A percentile compares a stretch with the other conserved stretches of the same genome.
These are phyloP conservation scores for Penicillium brasilianum DNA, from an alignment of 2,329 filamentous ascomycete genomes.

Conservation along the genomic window DNA sequence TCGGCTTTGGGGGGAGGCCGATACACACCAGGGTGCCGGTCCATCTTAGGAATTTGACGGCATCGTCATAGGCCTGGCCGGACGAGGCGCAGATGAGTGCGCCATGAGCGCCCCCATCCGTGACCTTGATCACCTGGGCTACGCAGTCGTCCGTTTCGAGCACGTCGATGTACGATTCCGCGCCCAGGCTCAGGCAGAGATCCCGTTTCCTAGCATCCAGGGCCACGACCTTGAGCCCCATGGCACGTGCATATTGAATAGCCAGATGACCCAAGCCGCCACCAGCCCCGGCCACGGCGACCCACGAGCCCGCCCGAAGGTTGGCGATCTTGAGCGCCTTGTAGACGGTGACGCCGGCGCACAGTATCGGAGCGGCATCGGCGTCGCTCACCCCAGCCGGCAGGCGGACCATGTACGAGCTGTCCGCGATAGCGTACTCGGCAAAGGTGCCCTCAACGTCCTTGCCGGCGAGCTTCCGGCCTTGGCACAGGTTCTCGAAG, in stretches of 20 bases:
- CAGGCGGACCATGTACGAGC: slow-evolving; percentile 24
- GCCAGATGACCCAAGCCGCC: slow-evolving; percentile 40
- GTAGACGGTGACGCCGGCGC: slow-evolving; percentile 32
- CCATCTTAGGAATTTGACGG: slow-evolving; percentile 18
- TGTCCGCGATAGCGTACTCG: slow-evolving; percentile 28
- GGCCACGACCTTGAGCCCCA: slow-evolving; percentile 46
- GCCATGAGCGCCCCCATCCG: slow-evolving; percentile 46
- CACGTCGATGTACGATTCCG: slow-evolving; percentile 47
- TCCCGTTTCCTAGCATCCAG: slow-evolving; percentile 46
- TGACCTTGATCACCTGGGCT: slow-evolving; percentile 42
- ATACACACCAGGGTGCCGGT: slow-evolving; percentile 20
- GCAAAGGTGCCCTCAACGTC: slow-evolving; percentile 28
- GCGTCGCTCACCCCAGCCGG: slow-evolving; percentile 26
- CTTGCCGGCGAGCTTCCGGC: slow-evolving; percentile 24
- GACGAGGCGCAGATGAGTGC: slow-evolving; percentile 45
- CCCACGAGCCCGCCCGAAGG: slow-evolving; percentile 38
- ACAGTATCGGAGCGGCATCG: slow-evolving; percentile 29
- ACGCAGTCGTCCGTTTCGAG: slow-evolving; percentile 19
- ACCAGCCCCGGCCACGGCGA: slow-evolving; percentile 39
- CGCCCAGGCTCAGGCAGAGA: slow-evolving; percentile 45
- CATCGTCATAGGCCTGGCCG: slow-evolving; percentile 42
- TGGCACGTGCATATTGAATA: slow-evolving; percentile 21
- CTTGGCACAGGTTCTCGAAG: slow-evolving; percentile 25
- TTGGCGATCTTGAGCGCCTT: slow-evolving; percentile 37
- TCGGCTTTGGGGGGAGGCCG: slow-evolving; percentile 14